Evolutionary conservation across 2,329 filamentous ascomycete genomes (phyloP).

Genomic region (Hirsutella rhossiliensis): DNA sequence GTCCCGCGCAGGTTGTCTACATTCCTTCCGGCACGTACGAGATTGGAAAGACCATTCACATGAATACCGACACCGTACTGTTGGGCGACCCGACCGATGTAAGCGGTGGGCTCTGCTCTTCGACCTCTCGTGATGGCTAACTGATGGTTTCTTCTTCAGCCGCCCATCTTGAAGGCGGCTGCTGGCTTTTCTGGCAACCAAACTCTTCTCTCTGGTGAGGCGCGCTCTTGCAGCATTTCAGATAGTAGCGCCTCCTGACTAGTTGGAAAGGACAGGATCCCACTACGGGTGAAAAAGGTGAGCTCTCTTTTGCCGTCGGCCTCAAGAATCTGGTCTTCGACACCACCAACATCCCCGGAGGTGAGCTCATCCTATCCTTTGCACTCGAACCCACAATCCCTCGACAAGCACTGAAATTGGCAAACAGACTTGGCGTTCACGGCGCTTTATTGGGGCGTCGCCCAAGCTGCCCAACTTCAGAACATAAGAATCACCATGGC

Average conservation of each 20-base stretch:
- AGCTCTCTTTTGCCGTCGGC: conserved; percentile 28
- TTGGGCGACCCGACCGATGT: conserved; percentile 31
- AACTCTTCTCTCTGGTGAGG: conserved; percentile 20
- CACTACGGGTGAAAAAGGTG: conserved; percentile 17
- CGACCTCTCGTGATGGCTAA: not conserved
- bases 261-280: conserved; percentile 18
- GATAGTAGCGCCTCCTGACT: not conserved
- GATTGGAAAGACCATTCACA: conserved; percentile 23
- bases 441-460: conserved; percentile 32
- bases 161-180: conserved; percentile 28
- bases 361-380: conserved; percentile 2
- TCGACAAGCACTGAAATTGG: not conserved
- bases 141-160: conserved; percentile 9
- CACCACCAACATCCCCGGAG: conserved; percentile 23
- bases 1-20: conserved; percentile 20
- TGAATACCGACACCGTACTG: conserved; percentile 32
- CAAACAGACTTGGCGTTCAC: conserved; percentile 18
- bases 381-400: not conserved
- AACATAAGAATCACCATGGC: conserved; percentile 31
- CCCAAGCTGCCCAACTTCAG: conserved; percentile 27
- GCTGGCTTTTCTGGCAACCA: conserved; percentile 18
- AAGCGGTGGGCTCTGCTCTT: not conserved
- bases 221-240: not conserved
- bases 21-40: conserved; percentile 29
- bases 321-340: conserved; percentile 32